Evolutionary conservation across 306 rosid genomes (phyloP).

Genomic region (Fagus sylvatica): DNA sequence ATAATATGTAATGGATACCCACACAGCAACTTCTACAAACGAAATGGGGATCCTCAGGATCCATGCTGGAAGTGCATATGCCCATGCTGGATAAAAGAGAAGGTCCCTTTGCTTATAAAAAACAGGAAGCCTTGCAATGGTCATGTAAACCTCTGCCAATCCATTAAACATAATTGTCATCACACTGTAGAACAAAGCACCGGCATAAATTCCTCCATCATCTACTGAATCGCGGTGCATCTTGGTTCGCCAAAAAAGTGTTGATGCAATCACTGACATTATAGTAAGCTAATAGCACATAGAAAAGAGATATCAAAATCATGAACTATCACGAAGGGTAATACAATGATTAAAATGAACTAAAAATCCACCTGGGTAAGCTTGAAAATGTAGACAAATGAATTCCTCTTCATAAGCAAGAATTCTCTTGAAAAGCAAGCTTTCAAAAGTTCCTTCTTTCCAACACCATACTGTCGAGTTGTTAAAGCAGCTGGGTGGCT

Average conservation of each 20-base stretch:
- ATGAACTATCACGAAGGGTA: too few relatives aligned
- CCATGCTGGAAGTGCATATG: constrained; percentile 39
- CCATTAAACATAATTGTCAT: constrained; percentile 39
- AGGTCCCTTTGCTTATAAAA: constrained; percentile 50
- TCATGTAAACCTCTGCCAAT: constrained; percentile 40
- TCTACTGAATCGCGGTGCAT: neutral
- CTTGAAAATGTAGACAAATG: constrained; percentile 45
- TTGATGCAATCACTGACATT: neutral
- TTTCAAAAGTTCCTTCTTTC: constrained; percentile 31
- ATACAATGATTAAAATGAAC: neutral
- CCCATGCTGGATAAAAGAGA: constrained; percentile 48
- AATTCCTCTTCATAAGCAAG: constrained; percentile 49
- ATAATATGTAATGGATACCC: neutral
- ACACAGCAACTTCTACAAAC: neutral
- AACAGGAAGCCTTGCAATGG: constrained; percentile 40
- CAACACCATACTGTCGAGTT: constrained; percentile 28
- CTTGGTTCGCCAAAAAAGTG: neutral
- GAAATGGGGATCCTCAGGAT: neutral
- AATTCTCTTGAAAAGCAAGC: constrained; percentile 45
- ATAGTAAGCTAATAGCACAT: neutral
- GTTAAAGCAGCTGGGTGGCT: constrained; percentile 53
- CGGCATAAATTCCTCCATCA: constrained; percentile 39
- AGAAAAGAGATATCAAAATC: neutral
- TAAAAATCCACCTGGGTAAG: constrained; percentile 31
- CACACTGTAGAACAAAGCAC: constrained; percentile 38